phyloP scores from a whole-genome alignment of 441 rosid genomes.

The Arabidopsis hybrid region DNA sequence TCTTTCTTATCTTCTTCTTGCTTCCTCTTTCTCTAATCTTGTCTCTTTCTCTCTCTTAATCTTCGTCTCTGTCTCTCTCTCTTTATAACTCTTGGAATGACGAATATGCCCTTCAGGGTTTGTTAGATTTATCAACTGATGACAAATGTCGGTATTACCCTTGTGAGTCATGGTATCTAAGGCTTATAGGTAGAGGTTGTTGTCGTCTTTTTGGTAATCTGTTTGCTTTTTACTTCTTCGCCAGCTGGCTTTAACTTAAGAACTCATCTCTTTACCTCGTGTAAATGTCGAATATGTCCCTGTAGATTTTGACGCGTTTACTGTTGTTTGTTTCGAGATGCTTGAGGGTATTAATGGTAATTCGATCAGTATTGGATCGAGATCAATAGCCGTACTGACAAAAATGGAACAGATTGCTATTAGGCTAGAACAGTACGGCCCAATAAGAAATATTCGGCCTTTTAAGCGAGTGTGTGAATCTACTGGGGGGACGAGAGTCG shows the following conservation, averaged over 20 bases:
- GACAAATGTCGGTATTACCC: slow-evolving; percentile 24
- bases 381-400: background rate
- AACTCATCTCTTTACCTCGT: slow-evolving; percentile 12
- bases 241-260: slow-evolving; percentile 40
- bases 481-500: slow-evolving; percentile 1
- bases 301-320: slow-evolving; percentile 21
- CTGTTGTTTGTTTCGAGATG: slow-evolving; percentile 37
- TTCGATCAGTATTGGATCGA: background rate
- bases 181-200: slow-evolving; percentile 29
- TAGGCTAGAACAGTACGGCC: slow-evolving; percentile 23
- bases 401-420: background rate
- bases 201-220: slow-evolving; percentile 5
- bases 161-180: background rate
- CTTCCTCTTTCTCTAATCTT: slow-evolving; percentile 37
- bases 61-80: slow-evolving; percentile 45
- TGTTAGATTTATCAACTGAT: slow-evolving; percentile 19
- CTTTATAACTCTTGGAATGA: slow-evolving; percentile 50
- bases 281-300: slow-evolving; percentile 25
- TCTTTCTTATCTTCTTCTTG: slow-evolving; percentile 41
- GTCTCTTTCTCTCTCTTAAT: slow-evolving; percentile 45
- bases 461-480: background rate
- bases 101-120: slow-evolving; percentile 48
- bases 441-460: slow-evolving; percentile 16
- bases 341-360: slow-evolving; percentile 20
- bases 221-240: slow-evolving; percentile 28